Base-by-base conservation (phyloP, 768 basidiomycete species). In the Pulveroboletus sp. region DNA sequence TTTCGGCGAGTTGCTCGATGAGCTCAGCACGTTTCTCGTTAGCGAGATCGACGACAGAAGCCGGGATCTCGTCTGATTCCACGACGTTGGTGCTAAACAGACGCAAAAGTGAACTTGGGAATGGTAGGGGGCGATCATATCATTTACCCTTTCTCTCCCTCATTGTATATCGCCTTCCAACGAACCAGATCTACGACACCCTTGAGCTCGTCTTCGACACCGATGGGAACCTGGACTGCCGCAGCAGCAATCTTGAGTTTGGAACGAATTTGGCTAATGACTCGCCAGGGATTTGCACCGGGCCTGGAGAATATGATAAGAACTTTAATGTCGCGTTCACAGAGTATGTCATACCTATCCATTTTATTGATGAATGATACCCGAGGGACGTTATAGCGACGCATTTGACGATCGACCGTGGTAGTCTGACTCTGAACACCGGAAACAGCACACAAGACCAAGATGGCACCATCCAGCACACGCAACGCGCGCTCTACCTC, bases 361-460 rank as follows among this genome's bases (percentile, higher is more conserved):
- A 98, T 97, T 72, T 98, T 98, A 72, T 98, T 98, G 63, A 98
- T 83, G 68, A 96, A 98, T 0, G 93, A 96, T 51, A 99, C 80
- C 37, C 96, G 80, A 49, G 96, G 96, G 50, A 99, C 91, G 61
- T 86, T 86, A 66, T 99, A 99, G 30, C 96, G 83, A 53, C 90
- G 80, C 96, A 99, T 99, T 76, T 99, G 96, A 51, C 96, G 79
- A 72, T 99, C 96, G 31, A 99, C 96, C 12, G 96, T 99, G 19
- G 93, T 98, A 2, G 96, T 99, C 80, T 99, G 96, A 71, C 89
- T 92, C 84, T 94, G 71, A 5, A 99, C 96, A 55, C 96, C 96
- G 46, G 93, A 87, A 37, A 99, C 96, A 19, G 96, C 93, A 70
- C 96, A 98, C 20, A 99, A 76, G 26, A 99, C 96, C 62, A 99